These are phyloP conservation scores for Passiflora organensis DNA, from an alignment of 345 rosid species.

Conservation along the genomic window DNA sequence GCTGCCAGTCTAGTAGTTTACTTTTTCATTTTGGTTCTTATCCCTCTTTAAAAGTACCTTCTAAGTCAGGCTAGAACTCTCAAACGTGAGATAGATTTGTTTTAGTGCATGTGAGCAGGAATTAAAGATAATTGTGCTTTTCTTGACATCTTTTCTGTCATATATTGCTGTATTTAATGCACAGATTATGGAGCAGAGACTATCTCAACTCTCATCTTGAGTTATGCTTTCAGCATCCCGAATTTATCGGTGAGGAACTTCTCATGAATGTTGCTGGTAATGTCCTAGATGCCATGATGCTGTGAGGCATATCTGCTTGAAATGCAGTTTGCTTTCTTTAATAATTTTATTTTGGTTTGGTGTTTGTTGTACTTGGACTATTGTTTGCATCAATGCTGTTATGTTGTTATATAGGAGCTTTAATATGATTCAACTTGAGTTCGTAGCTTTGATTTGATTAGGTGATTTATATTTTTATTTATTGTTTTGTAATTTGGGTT, in stretches of 20 bases:
- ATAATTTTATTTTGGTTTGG: slow-evolving; percentile 1
- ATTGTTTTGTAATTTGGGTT: neutral
- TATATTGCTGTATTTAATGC: slow-evolving; percentile 12
- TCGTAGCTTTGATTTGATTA: too few relatives aligned
- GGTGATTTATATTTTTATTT: too few relatives aligned
- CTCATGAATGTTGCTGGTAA: slow-evolving; percentile 45
- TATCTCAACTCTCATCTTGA: slow-evolving; percentile 52
- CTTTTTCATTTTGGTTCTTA: neutral
- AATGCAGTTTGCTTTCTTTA: slow-evolving; percentile 19
- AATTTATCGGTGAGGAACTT: slow-evolving; percentile 70
- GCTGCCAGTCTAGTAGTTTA: neutral
- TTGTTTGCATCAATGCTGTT: neutral
- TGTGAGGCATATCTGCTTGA: slow-evolving; percentile 16
- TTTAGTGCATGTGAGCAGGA: neutral
- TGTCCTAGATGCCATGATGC: slow-evolving; percentile 27
- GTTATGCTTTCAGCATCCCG: slow-evolving; percentile 49
- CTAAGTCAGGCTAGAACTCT: neutral
- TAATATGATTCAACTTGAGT: too few relatives aligned
- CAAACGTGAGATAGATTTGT: too few relatives aligned
- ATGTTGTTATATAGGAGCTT: neutral
- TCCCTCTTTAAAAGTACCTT: neutral
- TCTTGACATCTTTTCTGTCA: neutral
- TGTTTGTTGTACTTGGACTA: neutral
- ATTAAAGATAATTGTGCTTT: slow-evolving; percentile 1
- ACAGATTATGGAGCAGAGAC: slow-evolving; percentile 48